A percentile compares a stretch with the other conserved stretches of the same genome.
phyloP scores from a whole-genome alignment of 2,329 filamentous ascomycete genomes.

The Colletotrichum lupini region DNA sequence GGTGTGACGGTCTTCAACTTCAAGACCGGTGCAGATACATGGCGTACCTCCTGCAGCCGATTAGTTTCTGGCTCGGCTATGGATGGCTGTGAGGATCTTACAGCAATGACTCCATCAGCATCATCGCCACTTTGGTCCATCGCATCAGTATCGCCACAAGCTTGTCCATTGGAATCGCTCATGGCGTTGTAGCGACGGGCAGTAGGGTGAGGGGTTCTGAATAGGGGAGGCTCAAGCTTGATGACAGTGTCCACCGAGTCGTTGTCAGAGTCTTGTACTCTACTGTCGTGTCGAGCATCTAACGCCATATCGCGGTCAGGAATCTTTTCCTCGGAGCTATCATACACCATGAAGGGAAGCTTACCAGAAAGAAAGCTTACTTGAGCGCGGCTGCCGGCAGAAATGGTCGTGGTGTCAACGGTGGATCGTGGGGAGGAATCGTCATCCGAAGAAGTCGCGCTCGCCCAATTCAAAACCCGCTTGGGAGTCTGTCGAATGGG shows the following conservation, averaged over 20 bases:
- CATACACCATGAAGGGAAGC: background rate
- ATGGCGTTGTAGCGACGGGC: conserved; percentile 24
- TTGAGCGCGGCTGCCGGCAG: background rate
- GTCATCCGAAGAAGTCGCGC: conserved; percentile 14
- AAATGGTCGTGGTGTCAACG: background rate
- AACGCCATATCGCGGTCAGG: background rate
- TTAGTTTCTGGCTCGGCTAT: background rate
- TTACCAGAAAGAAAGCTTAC: background rate
- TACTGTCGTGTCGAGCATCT: background rate
- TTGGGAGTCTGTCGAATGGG: background rate
- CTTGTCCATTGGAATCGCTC: conserved; percentile 21
- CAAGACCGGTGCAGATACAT: conserved; percentile 6
- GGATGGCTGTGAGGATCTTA: background rate
- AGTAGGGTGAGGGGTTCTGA: conserved; percentile 9
- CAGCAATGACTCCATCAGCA: background rate
- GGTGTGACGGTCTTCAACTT: background rate
- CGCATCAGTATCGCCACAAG: background rate
- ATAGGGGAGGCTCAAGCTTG: conserved; percentile 15
- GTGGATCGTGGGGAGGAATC: background rate
- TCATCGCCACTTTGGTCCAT: background rate
- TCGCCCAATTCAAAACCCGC: conserved; percentile 18
- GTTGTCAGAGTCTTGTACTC: conserved; percentile 6
- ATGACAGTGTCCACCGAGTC: conserved; percentile 23
- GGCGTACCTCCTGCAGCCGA: conserved; percentile 13
- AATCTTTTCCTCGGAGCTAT: rapidly evolving